Percentiles rank a stretch among this genome's conserved stretches.
These are phyloP conservation scores for Sabuloglossum arenarium DNA, from an alignment of 495 filamentous ascomycete species.

Conservation along the genomic window DNA sequence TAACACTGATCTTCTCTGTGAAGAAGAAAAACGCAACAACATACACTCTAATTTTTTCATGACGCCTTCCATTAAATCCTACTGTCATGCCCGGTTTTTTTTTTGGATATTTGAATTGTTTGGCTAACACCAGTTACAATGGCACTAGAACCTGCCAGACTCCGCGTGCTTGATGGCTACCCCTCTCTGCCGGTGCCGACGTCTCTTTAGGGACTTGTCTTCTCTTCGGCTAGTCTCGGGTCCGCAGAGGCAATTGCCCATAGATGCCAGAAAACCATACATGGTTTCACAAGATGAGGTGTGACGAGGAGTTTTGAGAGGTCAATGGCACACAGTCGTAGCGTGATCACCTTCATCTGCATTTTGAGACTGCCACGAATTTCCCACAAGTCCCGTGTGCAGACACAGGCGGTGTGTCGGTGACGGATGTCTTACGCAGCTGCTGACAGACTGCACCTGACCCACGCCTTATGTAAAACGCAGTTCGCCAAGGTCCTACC, in stretches of 20 bases:
- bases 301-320: not conserved
- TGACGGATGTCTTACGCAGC: not conserved
- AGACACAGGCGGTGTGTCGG: not conserved
- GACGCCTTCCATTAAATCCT: constrained; percentile 15
- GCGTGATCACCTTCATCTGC: not conserved
- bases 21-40: constrained; percentile 30
- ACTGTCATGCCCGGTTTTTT: not conserved
- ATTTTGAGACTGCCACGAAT: not conserved
- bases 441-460: not conserved
- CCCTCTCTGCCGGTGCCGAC: no score
- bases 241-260: not conserved
- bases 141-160: not conserved
- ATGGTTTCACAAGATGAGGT: no score
- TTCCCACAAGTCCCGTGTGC: not conserved
- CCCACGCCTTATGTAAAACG: not conserved
- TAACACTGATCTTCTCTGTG: constrained; percentile 31
- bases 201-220: no score
- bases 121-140: not conserved
- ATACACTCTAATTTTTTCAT: constrained; percentile 45
- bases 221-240: not conserved
- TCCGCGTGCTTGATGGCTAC: no score
- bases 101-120: not conserved
- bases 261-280: no score
- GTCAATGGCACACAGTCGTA: not conserved
- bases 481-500: not conserved